These are phyloP conservation scores for Vigna angularis DNA, from an alignment of 306 rosid genomes.

Conservation along the genomic window DNA sequence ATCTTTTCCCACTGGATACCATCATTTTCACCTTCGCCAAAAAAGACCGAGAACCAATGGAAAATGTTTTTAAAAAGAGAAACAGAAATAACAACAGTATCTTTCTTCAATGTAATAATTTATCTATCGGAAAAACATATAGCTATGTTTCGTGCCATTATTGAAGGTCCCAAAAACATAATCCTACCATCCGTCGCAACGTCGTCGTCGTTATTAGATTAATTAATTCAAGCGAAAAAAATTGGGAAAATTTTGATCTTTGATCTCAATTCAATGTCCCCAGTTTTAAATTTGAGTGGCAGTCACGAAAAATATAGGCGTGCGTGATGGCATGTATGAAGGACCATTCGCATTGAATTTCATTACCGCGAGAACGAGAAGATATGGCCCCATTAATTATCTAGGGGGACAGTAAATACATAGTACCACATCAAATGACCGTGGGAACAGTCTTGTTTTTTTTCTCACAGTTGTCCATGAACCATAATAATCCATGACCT, in stretches of 20 bases:
- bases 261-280: conserved; percentile 40
- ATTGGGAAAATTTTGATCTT: neutral
- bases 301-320: neutral
- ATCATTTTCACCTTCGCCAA: conserved; percentile 32
- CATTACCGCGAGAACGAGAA: conserved; percentile 38
- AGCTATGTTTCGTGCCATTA: conserved; percentile 34
- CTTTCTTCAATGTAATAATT: neutral
- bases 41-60: neutral
- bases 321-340: conserved; percentile 16
- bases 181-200: conserved; percentile 23
- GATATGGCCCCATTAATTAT: conserved; percentile 36
- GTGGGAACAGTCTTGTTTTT: conserved; percentile 30
- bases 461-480: conserved; percentile 2
- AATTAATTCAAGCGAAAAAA: conserved; percentile 1
- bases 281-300: conserved; percentile 30
- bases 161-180: conserved; percentile 49
- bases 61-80: conserved; percentile 1
- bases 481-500: neutral
- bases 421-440: conserved; percentile 43
- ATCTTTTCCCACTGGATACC: too few relatives aligned
- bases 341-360: conserved; percentile 47
- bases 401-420: conserved; percentile 38
- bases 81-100: conserved; percentile 13
- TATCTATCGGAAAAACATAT: neutral
- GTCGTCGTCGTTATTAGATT: conserved; percentile 32